A percentile compares a stretch with the other conserved stretches of the same genome.
phyloP scores from a whole-genome alignment of 2,329 filamentous ascomycete genomes.

The Diaporthe aspalathi region DNA sequence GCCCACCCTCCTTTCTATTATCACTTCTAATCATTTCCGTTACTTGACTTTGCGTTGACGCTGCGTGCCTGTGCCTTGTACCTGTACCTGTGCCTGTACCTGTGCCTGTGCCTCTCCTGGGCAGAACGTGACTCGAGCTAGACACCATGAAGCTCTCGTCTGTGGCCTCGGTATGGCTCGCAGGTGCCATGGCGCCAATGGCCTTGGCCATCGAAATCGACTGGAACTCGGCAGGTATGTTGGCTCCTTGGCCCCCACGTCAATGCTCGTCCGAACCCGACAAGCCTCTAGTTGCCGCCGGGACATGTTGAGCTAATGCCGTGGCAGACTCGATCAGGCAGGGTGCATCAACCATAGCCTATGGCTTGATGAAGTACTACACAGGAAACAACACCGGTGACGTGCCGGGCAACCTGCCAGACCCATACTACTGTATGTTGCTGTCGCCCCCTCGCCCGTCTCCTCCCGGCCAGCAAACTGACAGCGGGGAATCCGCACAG shows the following conservation, averaged over 20 bases:
- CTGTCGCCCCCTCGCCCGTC: slow-evolving; percentile 45
- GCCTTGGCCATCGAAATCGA: slow-evolving; percentile 40
- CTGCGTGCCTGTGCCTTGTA: slow-evolving; percentile 8
- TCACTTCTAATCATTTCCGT: background rate
- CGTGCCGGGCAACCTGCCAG: slow-evolving; percentile 41
- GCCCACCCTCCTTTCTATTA: slow-evolving; percentile 9
- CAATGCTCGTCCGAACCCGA: background rate
- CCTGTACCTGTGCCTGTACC: too few relatives aligned
- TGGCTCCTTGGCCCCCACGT: background rate
- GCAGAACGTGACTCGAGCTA: slow-evolving; percentile 20
- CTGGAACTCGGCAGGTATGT: slow-evolving; percentile 38
- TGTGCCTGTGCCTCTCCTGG: background rate
- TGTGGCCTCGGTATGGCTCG: slow-evolving; percentile 36
- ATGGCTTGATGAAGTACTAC: slow-evolving; percentile 41
- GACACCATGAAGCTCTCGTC: slow-evolving; percentile 36
- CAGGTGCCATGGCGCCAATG: slow-evolving; percentile 37
- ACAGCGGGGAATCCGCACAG: slow-evolving; percentile 54
- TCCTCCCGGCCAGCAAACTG: slow-evolving; percentile 53
- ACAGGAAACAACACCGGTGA: slow-evolving; percentile 41
- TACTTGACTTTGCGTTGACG: background rate
- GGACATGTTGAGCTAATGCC: slow-evolving; percentile 24
- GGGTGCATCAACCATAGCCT: slow-evolving; percentile 39
- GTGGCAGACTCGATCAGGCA: slow-evolving; percentile 38
- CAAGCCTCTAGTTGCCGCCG: slow-evolving; percentile 6
- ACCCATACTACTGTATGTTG: slow-evolving; percentile 59